Base-by-base conservation (phyloP, 139 green algal genomes). In the Ostreobium quekettii region DNA sequence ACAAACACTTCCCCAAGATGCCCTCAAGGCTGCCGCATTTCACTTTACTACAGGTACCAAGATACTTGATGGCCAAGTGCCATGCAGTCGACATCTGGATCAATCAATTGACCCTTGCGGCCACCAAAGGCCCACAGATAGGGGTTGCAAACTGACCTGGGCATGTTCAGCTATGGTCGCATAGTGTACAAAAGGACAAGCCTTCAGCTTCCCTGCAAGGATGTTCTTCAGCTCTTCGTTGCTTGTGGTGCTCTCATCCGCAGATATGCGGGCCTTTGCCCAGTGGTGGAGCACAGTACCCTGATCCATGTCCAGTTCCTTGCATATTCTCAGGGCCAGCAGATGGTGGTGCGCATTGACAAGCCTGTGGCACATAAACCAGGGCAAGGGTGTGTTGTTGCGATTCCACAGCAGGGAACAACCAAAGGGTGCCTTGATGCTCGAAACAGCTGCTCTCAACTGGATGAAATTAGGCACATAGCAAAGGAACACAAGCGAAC, bases 241-340 rank as follows among this genome's bases (percentile, higher is more conserved):
- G 1, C 79, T 48, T 24, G 80, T 56, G 2, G 24, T 48, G 1
- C 56, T 60, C 5, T 30, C 61, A 68, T 60, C 64, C 15, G 38
- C 48, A 22, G 35, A 76, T 69, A 96, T 90, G 56, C 93, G 93
- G 67, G 85, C 77, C 35, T 81, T 87, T 1, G 89, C 90, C 90
- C 90, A 96, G 66, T 89, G 82, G 4, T 78, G n/a, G 49, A 94
- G 67, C 39, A 94, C 85, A 49, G 74, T 22, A 28, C 67, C 67
- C 47, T 81, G 60, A 28, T 48, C 49, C 11, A 87, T n/a, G 19
- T 64, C 80, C 36, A 88, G 65, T 22, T 71, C 75, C 3, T 74
- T 24, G 26, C 72, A 76, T 28, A 89, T 79, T 22, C 77, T 70
- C n/a, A 83, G 69, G 4, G 86, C 86, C 39, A 93, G 77, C 33